Conservation (phyloP, 78 protist genomes). For the Salpingoeca rosetta region DNA sequence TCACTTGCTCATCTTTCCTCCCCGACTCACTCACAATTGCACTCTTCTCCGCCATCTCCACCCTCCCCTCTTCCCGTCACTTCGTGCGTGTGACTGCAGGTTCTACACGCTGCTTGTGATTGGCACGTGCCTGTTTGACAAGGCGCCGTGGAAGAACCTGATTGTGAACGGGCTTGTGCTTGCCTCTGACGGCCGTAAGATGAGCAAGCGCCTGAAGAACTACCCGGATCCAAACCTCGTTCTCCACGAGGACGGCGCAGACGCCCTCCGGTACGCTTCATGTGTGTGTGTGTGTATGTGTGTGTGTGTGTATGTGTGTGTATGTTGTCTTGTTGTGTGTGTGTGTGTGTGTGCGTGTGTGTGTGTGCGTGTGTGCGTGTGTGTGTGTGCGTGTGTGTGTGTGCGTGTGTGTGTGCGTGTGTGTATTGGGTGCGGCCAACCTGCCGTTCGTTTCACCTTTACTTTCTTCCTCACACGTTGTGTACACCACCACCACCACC, state of each 20-base stretch:
- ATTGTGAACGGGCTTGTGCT: constrained; percentile 89
- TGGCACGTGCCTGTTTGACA: constrained; percentile 90
- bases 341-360: too few species aligned
- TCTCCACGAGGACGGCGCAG: constrained; percentile 90
- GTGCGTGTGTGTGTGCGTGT: not conserved
- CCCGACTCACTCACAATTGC: too few species aligned
- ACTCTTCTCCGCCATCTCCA: too few species aligned
- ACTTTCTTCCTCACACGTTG: not conserved
- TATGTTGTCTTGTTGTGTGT: too few species aligned
- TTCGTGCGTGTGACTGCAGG: too few species aligned
- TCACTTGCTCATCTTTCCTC: too few species aligned
- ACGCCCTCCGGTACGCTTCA: constrained; percentile 90
- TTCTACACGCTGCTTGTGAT: constrained; percentile 99
- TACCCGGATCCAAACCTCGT: constrained; percentile 90
- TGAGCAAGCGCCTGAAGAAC: constrained; percentile 95
- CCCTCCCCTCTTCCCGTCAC: too few species aligned
- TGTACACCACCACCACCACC: not conserved
- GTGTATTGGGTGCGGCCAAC: not conserved
- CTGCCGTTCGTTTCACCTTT: not conserved
- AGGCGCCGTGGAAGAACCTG: constrained; percentile 94
- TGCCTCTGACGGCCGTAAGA: constrained; percentile 80
- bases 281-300: too few species aligned
- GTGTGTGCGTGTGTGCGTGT: too few species aligned
- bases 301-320: too few species aligned
- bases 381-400: too few species aligned